Evolutionary conservation across 1,284 basidiomycete species (phyloP).

Genomic region (Boletus mariae): DNA sequence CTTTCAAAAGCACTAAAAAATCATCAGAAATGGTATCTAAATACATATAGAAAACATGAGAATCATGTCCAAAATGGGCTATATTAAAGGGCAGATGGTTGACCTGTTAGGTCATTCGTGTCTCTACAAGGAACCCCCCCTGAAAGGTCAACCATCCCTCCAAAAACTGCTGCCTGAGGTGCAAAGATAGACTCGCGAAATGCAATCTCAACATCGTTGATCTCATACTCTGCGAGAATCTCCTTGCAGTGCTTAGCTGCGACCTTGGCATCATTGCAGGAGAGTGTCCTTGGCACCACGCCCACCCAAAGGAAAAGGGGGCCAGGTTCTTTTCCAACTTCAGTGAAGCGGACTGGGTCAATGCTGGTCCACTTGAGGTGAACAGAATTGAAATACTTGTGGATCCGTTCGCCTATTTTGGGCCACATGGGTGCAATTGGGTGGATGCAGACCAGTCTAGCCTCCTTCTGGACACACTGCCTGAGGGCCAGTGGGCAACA

Average conservation of each 20-base stretch:
- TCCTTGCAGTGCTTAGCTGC: constrained; percentile 15
- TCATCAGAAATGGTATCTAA: too few relatives aligned
- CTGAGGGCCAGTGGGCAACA: too few relatives aligned
- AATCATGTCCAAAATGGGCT: too few relatives aligned
- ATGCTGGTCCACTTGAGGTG: constrained; percentile 31
- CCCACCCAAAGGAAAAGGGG: constrained; percentile 31
- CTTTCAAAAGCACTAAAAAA: too few relatives aligned
- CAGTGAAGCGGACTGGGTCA: constrained; percentile 24
- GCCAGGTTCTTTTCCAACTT: constrained; percentile 2
- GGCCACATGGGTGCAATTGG: neutral
- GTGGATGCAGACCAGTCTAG: neutral
- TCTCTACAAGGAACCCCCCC: too few relatives aligned
- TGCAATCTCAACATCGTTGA: constrained; percentile 9
- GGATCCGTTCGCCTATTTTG: neutral
- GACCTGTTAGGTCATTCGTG: too few relatives aligned
- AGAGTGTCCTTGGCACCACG: constrained; percentile 28
- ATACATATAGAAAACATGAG: too few relatives aligned
- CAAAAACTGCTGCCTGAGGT: too few relatives aligned
- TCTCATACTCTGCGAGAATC: constrained; percentile 20
- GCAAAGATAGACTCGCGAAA: too few relatives aligned
- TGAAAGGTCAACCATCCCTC: too few relatives aligned
- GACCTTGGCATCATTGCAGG: constrained; percentile 21
- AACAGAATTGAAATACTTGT: constrained; percentile 11
- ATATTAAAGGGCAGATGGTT: too few relatives aligned
- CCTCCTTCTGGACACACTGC: neutral